phyloP scores from a whole-genome alignment of 352 stramenopile species.

The Blastocystis sp. region DNA sequence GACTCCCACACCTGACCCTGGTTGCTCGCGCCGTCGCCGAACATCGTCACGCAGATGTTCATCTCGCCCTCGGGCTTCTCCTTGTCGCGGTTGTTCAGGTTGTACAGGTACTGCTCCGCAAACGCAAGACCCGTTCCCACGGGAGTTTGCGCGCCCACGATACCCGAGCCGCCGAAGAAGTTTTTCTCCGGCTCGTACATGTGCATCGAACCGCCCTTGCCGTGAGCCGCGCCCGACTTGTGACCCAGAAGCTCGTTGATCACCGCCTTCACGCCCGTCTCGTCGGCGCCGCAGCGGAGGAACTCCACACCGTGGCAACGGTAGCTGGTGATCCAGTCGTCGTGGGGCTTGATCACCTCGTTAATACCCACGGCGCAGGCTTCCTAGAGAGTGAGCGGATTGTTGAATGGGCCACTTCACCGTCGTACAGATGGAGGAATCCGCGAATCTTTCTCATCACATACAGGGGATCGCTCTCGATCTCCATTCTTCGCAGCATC shows the following conservation, averaged over 20 bases:
- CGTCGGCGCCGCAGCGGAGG: constrained; percentile 89
- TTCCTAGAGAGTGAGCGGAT: constrained; percentile 79
- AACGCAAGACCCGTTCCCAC: constrained; percentile 96
- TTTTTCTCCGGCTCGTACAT: constrained; percentile 98
- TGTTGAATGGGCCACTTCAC: neutral
- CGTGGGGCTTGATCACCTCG: constrained; percentile 87
- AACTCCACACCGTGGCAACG: constrained; percentile 97
- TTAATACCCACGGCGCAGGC: constrained; percentile 96
- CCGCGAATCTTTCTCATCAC: constrained; percentile 71
- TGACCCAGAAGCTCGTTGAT: constrained; percentile 94
- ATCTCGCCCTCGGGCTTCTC: constrained; percentile 81
- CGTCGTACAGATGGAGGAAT: constrained; percentile 73
- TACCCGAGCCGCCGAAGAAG: constrained; percentile 97
- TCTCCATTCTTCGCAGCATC: constrained; percentile 73
- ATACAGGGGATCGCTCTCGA: constrained; percentile 73
- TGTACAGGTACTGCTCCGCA: constrained; percentile 97
- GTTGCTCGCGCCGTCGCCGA: constrained; percentile 98
- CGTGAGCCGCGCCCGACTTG: constrained; percentile 84
- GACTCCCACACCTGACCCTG: constrained; percentile 94
- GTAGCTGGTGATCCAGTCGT: constrained; percentile 99
- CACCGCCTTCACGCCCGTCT: constrained; percentile 84
- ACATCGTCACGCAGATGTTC: constrained; percentile 89
- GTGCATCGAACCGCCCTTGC: constrained; percentile 98
- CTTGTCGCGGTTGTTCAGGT: constrained; percentile 83
- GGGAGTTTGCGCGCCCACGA: constrained; percentile 96